Evolutionary conservation across 441 rosid genomes (phyloP).

Genomic region (Bocquillonia castaneifolia): DNA sequence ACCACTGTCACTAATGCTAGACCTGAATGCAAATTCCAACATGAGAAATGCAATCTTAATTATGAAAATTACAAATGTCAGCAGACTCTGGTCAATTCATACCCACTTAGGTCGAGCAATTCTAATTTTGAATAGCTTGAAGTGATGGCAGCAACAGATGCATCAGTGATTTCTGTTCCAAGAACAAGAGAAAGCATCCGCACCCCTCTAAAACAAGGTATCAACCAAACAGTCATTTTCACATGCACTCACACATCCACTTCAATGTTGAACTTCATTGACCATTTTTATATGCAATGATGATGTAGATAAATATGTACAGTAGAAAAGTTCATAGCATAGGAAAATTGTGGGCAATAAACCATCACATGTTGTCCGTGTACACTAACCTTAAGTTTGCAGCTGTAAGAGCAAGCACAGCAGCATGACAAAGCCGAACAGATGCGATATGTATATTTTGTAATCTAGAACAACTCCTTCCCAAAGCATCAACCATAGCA

Average conservation of each 20-base stretch:
- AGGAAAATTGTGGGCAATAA: constrained; percentile 6
- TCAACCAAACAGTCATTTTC: constrained; percentile 18
- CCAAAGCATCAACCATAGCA: constrained; percentile 61
- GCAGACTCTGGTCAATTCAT: constrained; percentile 31
- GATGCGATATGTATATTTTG: constrained; percentile 88
- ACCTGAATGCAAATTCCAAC: constrained; percentile 43
- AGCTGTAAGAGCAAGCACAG: constrained; percentile 76
- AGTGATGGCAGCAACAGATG: constrained; percentile 86
- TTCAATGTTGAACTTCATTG: background rate
- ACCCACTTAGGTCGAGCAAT: constrained; percentile 97
- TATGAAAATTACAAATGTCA: background rate
- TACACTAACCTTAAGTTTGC: constrained; percentile 77
- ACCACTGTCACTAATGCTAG: constrained; percentile 87
- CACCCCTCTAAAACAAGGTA: constrained; percentile 50
- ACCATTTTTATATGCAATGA: no score
- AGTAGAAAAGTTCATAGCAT: background rate
- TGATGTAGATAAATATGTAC: background rate
- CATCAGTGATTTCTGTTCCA: constrained; percentile 86
- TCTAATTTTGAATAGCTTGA: constrained; percentile 70
- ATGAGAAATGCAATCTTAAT: constrained; percentile 11
- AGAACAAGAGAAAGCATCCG: constrained; percentile 92
- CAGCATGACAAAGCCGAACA: constrained; percentile 62
- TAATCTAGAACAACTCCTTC: constrained; percentile 62
- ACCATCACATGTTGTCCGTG: no score
- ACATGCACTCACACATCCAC: background rate